phyloP scores from a whole-genome alignment of 2,329 filamentous ascomycete species.

The Polychaeton citri region DNA sequence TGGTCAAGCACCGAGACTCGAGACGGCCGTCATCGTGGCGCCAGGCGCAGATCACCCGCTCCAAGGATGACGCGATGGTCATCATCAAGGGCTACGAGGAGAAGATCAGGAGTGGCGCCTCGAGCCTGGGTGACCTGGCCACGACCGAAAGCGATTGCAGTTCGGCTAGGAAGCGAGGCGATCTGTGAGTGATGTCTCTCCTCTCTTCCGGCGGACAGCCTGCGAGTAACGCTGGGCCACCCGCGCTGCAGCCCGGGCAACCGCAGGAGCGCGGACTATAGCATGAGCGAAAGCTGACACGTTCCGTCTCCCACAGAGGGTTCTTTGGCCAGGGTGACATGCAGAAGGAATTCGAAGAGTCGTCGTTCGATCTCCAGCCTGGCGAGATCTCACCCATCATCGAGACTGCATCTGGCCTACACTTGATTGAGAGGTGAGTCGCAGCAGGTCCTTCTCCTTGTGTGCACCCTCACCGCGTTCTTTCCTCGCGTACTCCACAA shows the following conservation, averaged over 20 bases:
- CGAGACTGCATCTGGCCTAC: slow-evolving; percentile 84
- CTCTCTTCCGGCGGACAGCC: no score
- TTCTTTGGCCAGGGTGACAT: slow-evolving; percentile 93
- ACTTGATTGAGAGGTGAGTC: slow-evolving; percentile 86
- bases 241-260: no score
- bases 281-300: no score
- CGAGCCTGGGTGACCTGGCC: slow-evolving; percentile 68
- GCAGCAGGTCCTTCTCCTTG: no score
- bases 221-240: no score
- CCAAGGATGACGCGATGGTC: slow-evolving; percentile 70
- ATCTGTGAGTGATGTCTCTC: slow-evolving; percentile 49
- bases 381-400: slow-evolving; percentile 79
- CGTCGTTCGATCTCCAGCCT: slow-evolving; percentile 76
- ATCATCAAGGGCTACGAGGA: slow-evolving; percentile 65
- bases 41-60: slow-evolving; percentile 74
- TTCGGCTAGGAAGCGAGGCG: slow-evolving; percentile 84
- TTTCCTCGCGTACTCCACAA: no score
- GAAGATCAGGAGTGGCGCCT: slow-evolving; percentile 58
- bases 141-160: slow-evolving; percentile 87
- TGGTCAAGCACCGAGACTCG: slow-evolving; percentile 86
- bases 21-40: slow-evolving; percentile 87
- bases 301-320: slow-evolving; percentile 49
- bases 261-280: no score
- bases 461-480: no score
- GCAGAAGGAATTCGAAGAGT: slow-evolving; percentile 98